Evolutionary conservation across 495 filamentous ascomycete genomes (phyloP).

Genomic region (Xylaria intraflava): DNA sequence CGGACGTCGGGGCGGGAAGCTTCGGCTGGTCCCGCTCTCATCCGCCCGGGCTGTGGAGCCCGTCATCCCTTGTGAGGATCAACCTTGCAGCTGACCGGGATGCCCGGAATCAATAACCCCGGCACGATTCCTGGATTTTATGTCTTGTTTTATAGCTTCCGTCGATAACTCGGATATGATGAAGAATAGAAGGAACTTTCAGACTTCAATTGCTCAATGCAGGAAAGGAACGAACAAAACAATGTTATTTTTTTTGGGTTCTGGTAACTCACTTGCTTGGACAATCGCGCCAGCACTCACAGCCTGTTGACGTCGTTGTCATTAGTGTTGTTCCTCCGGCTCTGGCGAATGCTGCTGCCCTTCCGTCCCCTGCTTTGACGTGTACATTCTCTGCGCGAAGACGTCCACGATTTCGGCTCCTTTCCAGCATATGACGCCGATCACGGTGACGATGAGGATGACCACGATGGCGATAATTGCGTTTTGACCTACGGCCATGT

Average conservation of each 20-base stretch:
- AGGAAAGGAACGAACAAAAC: background rate
- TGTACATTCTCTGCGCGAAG: slow-evolving; percentile 16
- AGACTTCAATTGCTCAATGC: background rate
- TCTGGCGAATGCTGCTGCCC: background rate
- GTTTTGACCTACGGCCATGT: slow-evolving; percentile 1
- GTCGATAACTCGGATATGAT: too few species aligned
- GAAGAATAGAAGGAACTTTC: too few species aligned
- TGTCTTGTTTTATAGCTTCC: too few species aligned
- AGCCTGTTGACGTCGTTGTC: background rate
- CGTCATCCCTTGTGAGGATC: too few species aligned
- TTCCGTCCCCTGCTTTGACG: background rate
- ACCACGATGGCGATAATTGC: slow-evolving; percentile 12
- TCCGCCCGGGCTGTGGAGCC: background rate
- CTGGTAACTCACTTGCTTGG: background rate
- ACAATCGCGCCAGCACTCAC: background rate
- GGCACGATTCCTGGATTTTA: too few species aligned
- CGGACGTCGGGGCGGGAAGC: slow-evolving; percentile 3
- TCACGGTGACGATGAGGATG: slow-evolving; percentile 4
- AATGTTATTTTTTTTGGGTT: background rate
- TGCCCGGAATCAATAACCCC: too few species aligned
- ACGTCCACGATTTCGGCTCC: background rate
- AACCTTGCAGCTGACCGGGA: too few species aligned
- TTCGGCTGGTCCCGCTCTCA: background rate
- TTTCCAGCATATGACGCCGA: slow-evolving; percentile 6
- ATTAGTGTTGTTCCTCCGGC: background rate